These are phyloP conservation scores for Exophiala alcalophila DNA, from an alignment of 2,329 filamentous ascomycete species.

Conservation along the genomic window DNA sequence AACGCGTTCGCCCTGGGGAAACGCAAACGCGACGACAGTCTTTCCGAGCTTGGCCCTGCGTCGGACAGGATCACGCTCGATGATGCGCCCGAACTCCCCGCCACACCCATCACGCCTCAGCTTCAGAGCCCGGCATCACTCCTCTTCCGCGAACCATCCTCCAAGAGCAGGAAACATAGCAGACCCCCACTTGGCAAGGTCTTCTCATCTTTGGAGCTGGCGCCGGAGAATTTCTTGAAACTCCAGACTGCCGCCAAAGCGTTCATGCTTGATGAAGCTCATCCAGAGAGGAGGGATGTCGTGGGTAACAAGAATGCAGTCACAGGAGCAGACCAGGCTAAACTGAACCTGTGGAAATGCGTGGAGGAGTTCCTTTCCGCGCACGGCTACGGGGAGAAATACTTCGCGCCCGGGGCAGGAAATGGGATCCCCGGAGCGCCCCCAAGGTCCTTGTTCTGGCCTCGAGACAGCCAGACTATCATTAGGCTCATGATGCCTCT, in stretches of 20 bases:
- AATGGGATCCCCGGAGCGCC: conserved; percentile 38
- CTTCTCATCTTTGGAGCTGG: conserved; percentile 55
- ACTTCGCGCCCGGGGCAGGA: conserved; percentile 40
- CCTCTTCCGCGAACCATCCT: conserved; percentile 50
- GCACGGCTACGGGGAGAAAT: conserved; percentile 52
- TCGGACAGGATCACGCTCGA: conserved; percentile 35
- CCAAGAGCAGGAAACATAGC: conserved; percentile 54
- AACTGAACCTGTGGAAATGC: conserved; percentile 55
- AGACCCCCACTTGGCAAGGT: conserved; percentile 58
- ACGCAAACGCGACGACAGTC: conserved; percentile 41
- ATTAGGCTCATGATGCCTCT: conserved; percentile 57
- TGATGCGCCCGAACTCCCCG: conserved; percentile 34
- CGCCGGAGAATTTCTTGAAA: conserved; percentile 55
- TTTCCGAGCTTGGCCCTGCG: conserved; percentile 34
- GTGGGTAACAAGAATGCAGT: conserved; percentile 54
- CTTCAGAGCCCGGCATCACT: conserved; percentile 53
- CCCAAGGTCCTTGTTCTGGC: conserved; percentile 51
- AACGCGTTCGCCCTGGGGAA: conserved; percentile 36
- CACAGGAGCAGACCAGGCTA: conserved; percentile 56
- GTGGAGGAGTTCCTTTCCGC: conserved; percentile 53
- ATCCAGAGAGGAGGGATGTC: conserved; percentile 56
- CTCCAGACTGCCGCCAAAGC: conserved; percentile 55
- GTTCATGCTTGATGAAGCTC: conserved; percentile 56
- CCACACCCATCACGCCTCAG: conserved; percentile 35
- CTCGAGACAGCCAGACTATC: conserved; percentile 54